Conservation (phyloP, 1,139 yeast genomes). For the Hanseniaspora sp. region DNA sequence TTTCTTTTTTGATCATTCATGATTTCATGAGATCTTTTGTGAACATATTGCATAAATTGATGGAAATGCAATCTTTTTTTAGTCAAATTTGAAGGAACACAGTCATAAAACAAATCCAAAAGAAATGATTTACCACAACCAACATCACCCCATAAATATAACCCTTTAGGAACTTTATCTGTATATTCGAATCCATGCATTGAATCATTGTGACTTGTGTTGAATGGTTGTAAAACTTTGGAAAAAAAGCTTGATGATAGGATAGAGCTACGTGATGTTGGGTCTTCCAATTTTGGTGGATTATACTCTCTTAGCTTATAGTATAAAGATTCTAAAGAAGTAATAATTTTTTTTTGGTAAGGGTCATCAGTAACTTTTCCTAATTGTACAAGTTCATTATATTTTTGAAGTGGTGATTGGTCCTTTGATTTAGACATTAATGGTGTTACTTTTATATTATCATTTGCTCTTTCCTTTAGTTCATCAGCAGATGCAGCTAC, state of each 20-base stretch:
- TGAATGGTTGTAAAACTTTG: constrained; percentile 19
- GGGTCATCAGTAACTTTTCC: constrained; percentile 53
- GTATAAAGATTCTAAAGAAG: constrained; percentile 45
- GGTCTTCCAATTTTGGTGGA: constrained; percentile 47
- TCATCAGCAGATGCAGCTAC: background rate
- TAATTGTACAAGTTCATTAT: constrained; percentile 43
- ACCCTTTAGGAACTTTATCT: constrained; percentile 53
- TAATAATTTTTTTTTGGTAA: constrained; percentile 51
- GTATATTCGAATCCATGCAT: constrained; percentile 18
- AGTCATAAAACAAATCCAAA: constrained; percentile 84
- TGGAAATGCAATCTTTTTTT: constrained; percentile 84
- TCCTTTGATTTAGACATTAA: background rate
- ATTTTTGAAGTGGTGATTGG: constrained; percentile 46
- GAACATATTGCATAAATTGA: constrained; percentile 90
- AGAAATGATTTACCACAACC: constrained; percentile 98
- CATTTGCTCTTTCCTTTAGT: background rate
- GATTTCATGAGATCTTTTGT: constrained; percentile 72
- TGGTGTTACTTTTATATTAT: background rate
- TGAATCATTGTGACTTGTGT: constrained; percentile 15
- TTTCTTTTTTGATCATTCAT: constrained; percentile 34
- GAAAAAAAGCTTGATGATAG: constrained; percentile 36
- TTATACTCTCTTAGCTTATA: constrained; percentile 36
- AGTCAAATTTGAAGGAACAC: constrained; percentile 65
- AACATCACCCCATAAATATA: constrained; percentile 90
- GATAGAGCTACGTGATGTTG: constrained; percentile 36